phyloP scores from a whole-genome alignment of 1,284 basidiomycete species.

The Boletus mariae region DNA sequence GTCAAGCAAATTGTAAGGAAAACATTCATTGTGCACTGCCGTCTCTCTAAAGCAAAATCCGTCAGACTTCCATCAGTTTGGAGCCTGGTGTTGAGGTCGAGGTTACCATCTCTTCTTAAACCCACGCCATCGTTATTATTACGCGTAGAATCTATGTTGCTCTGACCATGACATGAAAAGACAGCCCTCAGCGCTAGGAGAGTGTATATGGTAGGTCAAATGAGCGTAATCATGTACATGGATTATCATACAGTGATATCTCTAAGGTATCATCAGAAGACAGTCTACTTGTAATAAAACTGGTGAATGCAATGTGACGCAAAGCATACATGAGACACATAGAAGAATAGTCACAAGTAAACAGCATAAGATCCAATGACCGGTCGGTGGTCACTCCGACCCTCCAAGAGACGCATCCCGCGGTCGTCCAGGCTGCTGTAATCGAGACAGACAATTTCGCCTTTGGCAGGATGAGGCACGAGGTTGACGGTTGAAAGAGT shows the following conservation, averaged over 20 bases:
- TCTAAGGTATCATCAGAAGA: constrained; percentile 17
- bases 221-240: constrained; percentile 10
- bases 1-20: constrained; percentile 97
- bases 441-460: constrained; percentile 64
- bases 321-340: constrained; percentile 7
- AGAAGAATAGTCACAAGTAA: constrained; percentile 41
- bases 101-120: constrained; percentile 85
- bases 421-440: constrained; percentile 76
- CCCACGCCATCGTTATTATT: neutral
- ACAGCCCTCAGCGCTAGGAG: neutral
- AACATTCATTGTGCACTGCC: neutral
- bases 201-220: constrained; percentile 8
- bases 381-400: constrained; percentile 75
- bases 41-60: constrained; percentile 5
- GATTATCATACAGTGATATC: constrained; percentile 15
- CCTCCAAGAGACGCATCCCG: constrained; percentile 71
- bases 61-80: constrained; percentile 93
- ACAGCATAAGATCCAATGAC: constrained; percentile 73
- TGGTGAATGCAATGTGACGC: constrained; percentile 8
- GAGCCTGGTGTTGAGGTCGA: constrained; percentile 99
- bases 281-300: constrained; percentile 2
- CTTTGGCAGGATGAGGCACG: constrained; percentile 40
- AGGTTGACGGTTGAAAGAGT: constrained; percentile 21
- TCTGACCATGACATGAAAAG: neutral
- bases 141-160: constrained; percentile 1